A percentile compares a stretch with the other conserved stretches of the same genome.
Evolutionary conservation across 768 basidiomycete genomes (phyloP).

Genomic region (Hypholoma sublateritium): DNA sequence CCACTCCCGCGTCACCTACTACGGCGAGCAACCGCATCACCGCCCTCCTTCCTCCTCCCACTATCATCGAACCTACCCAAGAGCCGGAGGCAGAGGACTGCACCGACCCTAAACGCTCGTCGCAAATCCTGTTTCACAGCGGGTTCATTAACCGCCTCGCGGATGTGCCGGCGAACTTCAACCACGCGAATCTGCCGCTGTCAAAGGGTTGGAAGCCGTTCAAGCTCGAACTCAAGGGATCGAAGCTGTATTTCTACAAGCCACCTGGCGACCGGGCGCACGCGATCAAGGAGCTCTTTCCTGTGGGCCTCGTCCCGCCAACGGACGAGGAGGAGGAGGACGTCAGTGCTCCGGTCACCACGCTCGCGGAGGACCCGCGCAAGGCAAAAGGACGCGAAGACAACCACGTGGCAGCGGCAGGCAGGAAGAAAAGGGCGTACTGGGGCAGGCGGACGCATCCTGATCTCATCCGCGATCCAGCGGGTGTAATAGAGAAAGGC

Average conservation of each 20-base stretch:
- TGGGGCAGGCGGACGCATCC: slow-evolving; percentile 81
- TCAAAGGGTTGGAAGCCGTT: slow-evolving; percentile 84
- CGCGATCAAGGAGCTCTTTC: slow-evolving; percentile 75
- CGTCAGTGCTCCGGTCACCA: slow-evolving; percentile 11
- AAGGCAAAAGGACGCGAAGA: slow-evolving; percentile 30
- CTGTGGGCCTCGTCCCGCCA: slow-evolving; percentile 57
- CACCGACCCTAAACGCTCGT: slow-evolving; percentile 53
- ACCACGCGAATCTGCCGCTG: slow-evolving; percentile 35
- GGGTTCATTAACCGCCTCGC: slow-evolving; percentile 78
- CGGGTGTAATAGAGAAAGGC: slow-evolving; percentile 55
- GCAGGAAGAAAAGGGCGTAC: slow-evolving; percentile 65
- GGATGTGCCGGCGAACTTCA: slow-evolving; percentile 41
- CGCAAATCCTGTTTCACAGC: slow-evolving; percentile 75
- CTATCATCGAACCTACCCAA: slow-evolving; percentile 40
- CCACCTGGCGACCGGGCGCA: slow-evolving; percentile 66
- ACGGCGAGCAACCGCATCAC: slow-evolving; percentile 24
- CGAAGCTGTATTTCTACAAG: slow-evolving; percentile 86
- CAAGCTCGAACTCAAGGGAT: slow-evolving; percentile 81
- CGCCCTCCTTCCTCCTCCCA: slow-evolving; percentile 49
- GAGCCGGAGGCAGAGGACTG: slow-evolving; percentile 25
- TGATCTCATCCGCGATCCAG: slow-evolving; percentile 48
- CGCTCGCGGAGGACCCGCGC: slow-evolving; percentile 23
- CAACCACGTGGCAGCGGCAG: slow-evolving; percentile 17
- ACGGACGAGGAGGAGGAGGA: slow-evolving; percentile 42
- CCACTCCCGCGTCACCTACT: slow-evolving; percentile 10